Evolutionary conservation across 768 basidiomycete genomes (phyloP), one percentile per base, ranked within the genome.

Genomic region (Mycena albidolilacea): DNA sequence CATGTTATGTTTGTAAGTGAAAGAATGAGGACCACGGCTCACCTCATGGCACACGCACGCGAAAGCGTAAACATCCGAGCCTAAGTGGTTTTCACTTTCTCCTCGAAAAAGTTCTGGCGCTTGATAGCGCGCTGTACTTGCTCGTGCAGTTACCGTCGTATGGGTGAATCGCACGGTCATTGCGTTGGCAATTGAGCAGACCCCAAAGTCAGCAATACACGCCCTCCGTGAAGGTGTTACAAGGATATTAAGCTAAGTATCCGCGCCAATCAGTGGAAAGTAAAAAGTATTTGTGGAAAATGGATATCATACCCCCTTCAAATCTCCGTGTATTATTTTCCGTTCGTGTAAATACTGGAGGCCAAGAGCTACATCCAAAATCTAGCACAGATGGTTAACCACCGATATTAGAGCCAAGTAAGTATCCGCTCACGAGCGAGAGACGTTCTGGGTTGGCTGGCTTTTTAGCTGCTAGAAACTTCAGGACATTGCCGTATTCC

Each of bases 31-130:
- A 11, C 14, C 10, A 43, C 41, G 41, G 30, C 30, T 30, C 17
- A 82, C 83, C 77, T 79, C 83, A 48, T 84, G 85, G 46, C 83
- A 82, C 3, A 85, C 84, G 59, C 84, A 86, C 23, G 79, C 84
- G 52, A 83, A 79, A 0, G 86, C 82, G 69, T 87, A 87, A 64
- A 87, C 80, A 64, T 87, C 86, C 19, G 80, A 79, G 52, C 75
- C 77, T 30, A 35, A 7, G 64, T 67, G 14, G 14, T 10, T 43
- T 14, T 43, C 83, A 79, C 30, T 30, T 30, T 35, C 78, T 30
- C 30, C 30, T 30, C 30, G 30, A 30, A 30, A 30, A 30, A 30
- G 30, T 30, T 30, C 30, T 30, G 30, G 30, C 3, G 30, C 30
- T 30, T 30, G 30, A 30, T 30, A 30, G 30, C 30, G 30, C 30